phyloP scores from a whole-genome alignment of 192 early-diverging fungal genomes.

The Podila epigama region DNA sequence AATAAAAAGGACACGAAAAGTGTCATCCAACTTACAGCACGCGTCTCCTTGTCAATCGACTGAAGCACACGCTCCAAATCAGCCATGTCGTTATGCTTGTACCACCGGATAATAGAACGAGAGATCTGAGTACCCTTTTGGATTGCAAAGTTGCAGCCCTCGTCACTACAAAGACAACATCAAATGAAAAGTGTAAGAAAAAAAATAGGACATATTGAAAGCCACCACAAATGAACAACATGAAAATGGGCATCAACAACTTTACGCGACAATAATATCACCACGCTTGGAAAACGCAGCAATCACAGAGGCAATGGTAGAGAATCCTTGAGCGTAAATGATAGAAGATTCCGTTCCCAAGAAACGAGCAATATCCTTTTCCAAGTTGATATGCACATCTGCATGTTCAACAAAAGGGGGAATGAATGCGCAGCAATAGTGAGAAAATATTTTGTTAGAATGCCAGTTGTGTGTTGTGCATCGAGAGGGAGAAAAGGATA shows the following conservation, averaged over 20 bases:
- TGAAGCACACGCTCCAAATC: constrained; percentile 89
- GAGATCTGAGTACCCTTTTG: constrained; percentile 92
- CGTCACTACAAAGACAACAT: constrained; percentile 71
- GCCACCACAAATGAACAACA: background rate
- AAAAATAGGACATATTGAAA: background rate
- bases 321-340: constrained; percentile 95
- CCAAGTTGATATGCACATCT: constrained; percentile 96
- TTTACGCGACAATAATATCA: constrained; percentile 89
- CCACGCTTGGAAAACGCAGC: constrained; percentile 97
- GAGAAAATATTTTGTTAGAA: background rate
- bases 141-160: constrained; percentile 85
- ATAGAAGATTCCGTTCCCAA: constrained; percentile 86
- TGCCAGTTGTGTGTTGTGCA: no score
- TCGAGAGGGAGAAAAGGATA: no score
- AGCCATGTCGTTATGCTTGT: constrained; percentile 96
- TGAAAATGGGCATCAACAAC: constrained; percentile 7
- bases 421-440: background rate
- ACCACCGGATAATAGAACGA: constrained; percentile 89
- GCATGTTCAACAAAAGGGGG: constrained; percentile 8
- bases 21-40: constrained; percentile 52
- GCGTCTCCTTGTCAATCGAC: constrained; percentile 74
- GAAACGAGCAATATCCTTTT: constrained; percentile 84
- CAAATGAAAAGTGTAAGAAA: constrained; percentile 3
- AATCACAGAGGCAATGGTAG: constrained; percentile 90
- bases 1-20: no score